A percentile compares a stretch with the other conserved stretches of the same genome.
Evolutionary conservation across 2,329 filamentous ascomycete species (phyloP).

Genomic region (Xylariaceae sp.): DNA sequence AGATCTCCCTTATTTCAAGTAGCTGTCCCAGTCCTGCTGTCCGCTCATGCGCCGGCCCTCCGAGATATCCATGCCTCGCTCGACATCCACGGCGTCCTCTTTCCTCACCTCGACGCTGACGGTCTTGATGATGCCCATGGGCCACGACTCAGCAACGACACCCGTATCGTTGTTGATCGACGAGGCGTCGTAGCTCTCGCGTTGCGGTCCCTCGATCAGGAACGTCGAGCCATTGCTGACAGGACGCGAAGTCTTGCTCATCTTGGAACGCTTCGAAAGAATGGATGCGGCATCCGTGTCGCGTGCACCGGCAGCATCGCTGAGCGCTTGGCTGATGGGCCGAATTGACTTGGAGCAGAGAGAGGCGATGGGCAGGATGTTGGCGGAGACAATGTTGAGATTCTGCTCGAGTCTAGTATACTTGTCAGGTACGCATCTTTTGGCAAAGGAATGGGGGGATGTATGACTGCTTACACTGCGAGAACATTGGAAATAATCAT

Average conservation of each 20-base stretch:
- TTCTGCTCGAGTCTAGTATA: constrained; percentile 31
- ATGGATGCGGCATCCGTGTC: constrained; percentile 16
- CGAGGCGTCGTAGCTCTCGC: constrained; percentile 13
- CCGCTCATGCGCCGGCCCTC: constrained; percentile 5
- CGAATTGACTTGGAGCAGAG: constrained; percentile 22
- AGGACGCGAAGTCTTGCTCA: constrained; percentile 11
- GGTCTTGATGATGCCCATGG: constrained; percentile 34
- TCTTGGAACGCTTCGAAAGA: constrained; percentile 12
- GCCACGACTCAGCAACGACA: constrained; percentile 22
- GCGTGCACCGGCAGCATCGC: constrained; percentile 9
- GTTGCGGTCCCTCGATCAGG: constrained; percentile 21
- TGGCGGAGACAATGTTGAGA: constrained; percentile 32
- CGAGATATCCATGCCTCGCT: constrained; percentile 9
- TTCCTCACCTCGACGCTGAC: constrained; percentile 33
- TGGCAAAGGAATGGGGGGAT: no score
- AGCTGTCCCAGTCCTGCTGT: constrained; percentile 15
- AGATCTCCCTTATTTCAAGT: constrained; percentile 4
- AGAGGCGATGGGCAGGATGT: constrained; percentile 30
- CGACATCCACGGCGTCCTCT: constrained; percentile 25
- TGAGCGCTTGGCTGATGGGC: constrained; percentile 17
- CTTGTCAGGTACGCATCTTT: no score
- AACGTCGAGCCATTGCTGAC: constrained; percentile 20
- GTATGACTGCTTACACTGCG: constrained; percentile 22
- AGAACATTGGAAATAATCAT: constrained; percentile 29
- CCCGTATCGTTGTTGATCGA: constrained; percentile 3